Base-by-base conservation (phyloP, 345 rosid species). In the Garcia nutans region DNA sequence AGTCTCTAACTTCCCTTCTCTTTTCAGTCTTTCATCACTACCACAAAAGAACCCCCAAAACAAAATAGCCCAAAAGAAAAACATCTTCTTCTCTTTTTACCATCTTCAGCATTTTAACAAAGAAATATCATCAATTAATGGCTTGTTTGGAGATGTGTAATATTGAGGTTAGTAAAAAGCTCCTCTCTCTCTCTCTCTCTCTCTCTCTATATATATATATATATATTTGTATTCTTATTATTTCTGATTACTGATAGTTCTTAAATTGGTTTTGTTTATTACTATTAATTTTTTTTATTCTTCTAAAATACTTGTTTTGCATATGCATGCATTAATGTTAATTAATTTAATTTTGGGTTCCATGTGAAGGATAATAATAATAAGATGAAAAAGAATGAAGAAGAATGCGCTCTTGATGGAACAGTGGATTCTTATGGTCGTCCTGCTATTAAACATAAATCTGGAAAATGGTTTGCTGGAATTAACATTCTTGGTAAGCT, bases 381-480 rank as follows among this genome's bases (percentile, higher is more conserved):
- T 2, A 37, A 89, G 75, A 73, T 81, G 71, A 86, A 84, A 70
- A 85, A 82, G 76, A 87, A 78, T 59, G 68, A 80, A 57, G 89
- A 86, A 71, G 88, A 77, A 23, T 78, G 75, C 82, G 91, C 94
- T 74, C 83, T 80, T 66, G 98, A 93, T 80, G 97, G 98, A 72
- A 87, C 92, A 13, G 87, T 88, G 9, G 95, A 91, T 73, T 90
- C 85, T 82, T 76, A 88, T 49, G 97, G 98, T 31, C 87, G 84
- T 41, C 90, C 92, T 22, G 93, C 95, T 23, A 85, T 91, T 65
- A 87, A 82, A 78, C 74, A 76, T 41, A 87, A 75, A 66, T 88
- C 97, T 49, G 98, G 98, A 71, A 80, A 84, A 64, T 93, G 98
- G 98, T 74, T 74, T 70, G 98, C 98, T 60, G 98, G 95, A 74